A percentile compares a stretch with the other conserved stretches of the same genome.
These are phyloP conservation scores for Phytophthora uliginosa DNA, from an alignment of 352 stramenopile genomes.

Conservation along the genomic window DNA sequence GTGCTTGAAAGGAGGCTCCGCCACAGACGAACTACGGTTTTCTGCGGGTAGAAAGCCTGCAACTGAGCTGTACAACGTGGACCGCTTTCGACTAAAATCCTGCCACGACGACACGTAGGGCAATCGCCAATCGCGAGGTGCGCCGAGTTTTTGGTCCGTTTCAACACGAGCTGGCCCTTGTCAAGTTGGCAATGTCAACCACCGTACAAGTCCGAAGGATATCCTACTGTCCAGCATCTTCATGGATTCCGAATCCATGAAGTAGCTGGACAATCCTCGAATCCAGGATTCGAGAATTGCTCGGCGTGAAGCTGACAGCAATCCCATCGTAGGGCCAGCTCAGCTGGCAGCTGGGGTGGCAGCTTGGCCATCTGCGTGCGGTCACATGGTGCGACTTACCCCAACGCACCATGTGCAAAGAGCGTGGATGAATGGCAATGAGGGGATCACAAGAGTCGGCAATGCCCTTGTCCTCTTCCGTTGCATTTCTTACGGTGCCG, in stretches of 20 bases:
- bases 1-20: conserved; percentile 4
- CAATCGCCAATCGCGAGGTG: background rate
- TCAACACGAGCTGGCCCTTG: no score
- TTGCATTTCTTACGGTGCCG: conserved; percentile 26
- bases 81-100: conserved; percentile 31
- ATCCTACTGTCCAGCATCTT: conserved; percentile 20
- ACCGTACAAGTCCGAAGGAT: background rate
- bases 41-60: background rate
- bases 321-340: conserved; percentile 1
- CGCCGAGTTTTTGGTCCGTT: conserved; percentile 9
- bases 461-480: conserved; percentile 33
- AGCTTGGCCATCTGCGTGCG: conserved; percentile 37
- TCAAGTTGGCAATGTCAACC: no score
- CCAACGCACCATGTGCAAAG: conserved; percentile 30
- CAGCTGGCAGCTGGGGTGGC: conserved; percentile 30
- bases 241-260: no score
- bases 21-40: background rate
- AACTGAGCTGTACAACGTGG: conserved; percentile 5
- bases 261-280: no score
- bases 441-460: conserved; percentile 36
- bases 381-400: conserved; percentile 23
- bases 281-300: conserved; percentile 13
- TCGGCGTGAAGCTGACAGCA: conserved; percentile 13
- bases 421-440: conserved; percentile 31
- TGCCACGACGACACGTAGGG: conserved; percentile 19